Base-by-base conservation (phyloP, 805 yeast species). In the Candida mattraensis region DNA sequence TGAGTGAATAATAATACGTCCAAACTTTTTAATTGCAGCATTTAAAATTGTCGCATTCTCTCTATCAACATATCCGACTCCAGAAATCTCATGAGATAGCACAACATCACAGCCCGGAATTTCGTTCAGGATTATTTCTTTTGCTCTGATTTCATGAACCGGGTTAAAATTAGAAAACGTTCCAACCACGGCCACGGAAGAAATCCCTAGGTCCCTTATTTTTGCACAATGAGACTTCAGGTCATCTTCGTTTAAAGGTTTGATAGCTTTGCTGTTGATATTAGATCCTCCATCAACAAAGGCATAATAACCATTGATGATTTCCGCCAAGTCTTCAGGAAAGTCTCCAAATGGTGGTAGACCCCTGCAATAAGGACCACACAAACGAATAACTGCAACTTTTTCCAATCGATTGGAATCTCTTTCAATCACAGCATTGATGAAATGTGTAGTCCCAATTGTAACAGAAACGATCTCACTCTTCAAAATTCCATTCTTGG, bases 371-470 rank as follows among this genome's bases (percentile, higher is more conserved):
- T 35, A 35, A 9, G 38, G 33, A n/a, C 38, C 38, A 5, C 15
- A 28, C 3, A 35, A 21, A 17, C 38, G 15, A 5, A 35, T 18
- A 12, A 35, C 38, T 6, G 38, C 38, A 15, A 35, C 38, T 13
- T 28, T 35, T 15, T 28, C 33, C 20, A 35, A 23, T 24, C 38
- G 17, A 24, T 19, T 35, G 18, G 30, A 28, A n/a, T 35, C 38
- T 24, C 33, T 28, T 11, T 35, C 38, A 16, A 35, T 24, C 7
- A 35, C 38, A 3, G 38, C 38, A 18, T 35, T 35, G 24, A 35
- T 35, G n/a, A 35, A 35, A 17, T 35, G 38, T 7, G 38, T 35
- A 13, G 38, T 35, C 10, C 38, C 38, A 11, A 35, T 35, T 11
- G 38, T 35, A 13, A 35, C 38, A 1, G 38, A 19, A 5, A 30